Base-by-base conservation (phyloP, 306 rosid species). In the Prunus kanzakura region DNA sequence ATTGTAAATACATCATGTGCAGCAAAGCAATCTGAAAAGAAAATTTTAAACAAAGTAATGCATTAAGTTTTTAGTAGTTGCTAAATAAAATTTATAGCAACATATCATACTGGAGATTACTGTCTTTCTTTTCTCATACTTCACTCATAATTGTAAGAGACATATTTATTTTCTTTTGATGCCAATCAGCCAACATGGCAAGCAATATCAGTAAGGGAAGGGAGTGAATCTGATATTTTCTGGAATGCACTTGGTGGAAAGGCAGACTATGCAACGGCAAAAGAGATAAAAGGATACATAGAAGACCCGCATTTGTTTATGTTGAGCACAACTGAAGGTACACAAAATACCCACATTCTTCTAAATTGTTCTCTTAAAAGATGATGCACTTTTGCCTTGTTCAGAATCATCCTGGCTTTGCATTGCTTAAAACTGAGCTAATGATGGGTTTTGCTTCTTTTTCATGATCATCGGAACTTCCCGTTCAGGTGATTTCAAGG, bases 261-360 rank as follows among this genome's bases (percentile, higher is more conserved):
- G 82, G 67, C 86, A 1, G 97, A 94, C 80, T 94, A 89, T 83
- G 84, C 91, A 43, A 90, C 47, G 77, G 96, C 50, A 58, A 94
- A 90, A 76, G 98, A 94, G 81, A 82, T 86, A 81, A 91, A 81
- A 81, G 88, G 89, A 77, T 81, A 75, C 74, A 38, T 74, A 46
- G 98, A 94, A 79, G 97, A 94, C 81, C 96, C 95, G 70, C 93
- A 82, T 86, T 85, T 94, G 79, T 90, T 91, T 86, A 88, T 84
- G 67, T 75, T 94, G 78, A 82, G 83, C 81, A 56, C 79, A 80
- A 82, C 73, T 62, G 89, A 73, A 89, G 98, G 98, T 94, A 91
- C 80, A 77, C 20, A 75, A 82, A 82, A 18, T 54, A 52, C 79
- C 79, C 71, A 49, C 29, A 69, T 78, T 67, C 71, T 71, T 62